Evolutionary conservation across 192 early-diverging fungal species (phyloP).

Genomic region (Pilobolus umbonatus): DNA sequence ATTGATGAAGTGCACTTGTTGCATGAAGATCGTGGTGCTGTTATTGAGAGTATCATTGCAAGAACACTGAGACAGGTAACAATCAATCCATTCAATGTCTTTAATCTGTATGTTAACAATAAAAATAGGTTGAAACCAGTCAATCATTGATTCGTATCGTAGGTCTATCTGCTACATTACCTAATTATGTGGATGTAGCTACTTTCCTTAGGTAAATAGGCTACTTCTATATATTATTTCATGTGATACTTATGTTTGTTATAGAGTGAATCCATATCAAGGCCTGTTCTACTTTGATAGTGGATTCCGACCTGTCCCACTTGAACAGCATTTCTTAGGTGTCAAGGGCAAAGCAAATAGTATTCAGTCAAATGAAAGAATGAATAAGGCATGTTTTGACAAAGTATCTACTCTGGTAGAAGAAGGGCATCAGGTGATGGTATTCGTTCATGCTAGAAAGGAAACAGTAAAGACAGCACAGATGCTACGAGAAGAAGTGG

Average conservation of each 20-base stretch:
- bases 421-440: constrained; percentile 95
- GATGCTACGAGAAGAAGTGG: constrained; percentile 83
- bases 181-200: constrained; percentile 96
- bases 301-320: constrained; percentile 91
- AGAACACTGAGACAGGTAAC: constrained; percentile 81
- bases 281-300: constrained; percentile 97
- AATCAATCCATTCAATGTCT: background rate
- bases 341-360: constrained; percentile 85
- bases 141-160: constrained; percentile 96
- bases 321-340: constrained; percentile 95
- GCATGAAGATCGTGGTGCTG: constrained; percentile 94
- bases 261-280: constrained; percentile 81
- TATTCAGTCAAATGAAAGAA: constrained; percentile 50
- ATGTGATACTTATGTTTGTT: background rate
- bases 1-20: constrained; percentile 98
- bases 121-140: constrained; percentile 61
- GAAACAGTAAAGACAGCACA: constrained; percentile 96
- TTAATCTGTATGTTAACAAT: too few relatives aligned
- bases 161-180: constrained; percentile 95
- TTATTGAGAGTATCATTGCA: constrained; percentile 94
- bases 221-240: background rate
- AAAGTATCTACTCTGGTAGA: constrained; percentile 69
- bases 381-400: constrained; percentile 87
- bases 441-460: constrained; percentile 98
- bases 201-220: constrained; percentile 66